phyloP scores from a whole-genome alignment of 73 alveolate species.

The Paramecium tetraurelia region DNA sequence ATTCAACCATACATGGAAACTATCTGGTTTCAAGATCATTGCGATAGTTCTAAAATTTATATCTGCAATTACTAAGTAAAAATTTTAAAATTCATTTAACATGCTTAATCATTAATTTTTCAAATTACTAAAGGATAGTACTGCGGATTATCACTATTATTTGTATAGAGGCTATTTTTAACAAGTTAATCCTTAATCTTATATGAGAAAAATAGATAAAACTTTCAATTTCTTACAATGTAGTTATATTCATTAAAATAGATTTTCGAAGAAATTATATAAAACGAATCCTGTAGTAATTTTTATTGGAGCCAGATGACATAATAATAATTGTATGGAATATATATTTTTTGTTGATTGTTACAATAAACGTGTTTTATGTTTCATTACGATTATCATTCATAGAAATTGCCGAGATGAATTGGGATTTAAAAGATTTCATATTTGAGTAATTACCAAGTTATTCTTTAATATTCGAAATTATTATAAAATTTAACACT shows the following conservation, averaged over 20 bases:
- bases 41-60: not conserved
- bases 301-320: slow-evolving; percentile 27
- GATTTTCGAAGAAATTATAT: not conserved
- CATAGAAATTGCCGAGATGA: not conserved
- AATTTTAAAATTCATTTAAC: not conserved
- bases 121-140: not conserved
- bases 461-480: not conserved
- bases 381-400: not conserved
- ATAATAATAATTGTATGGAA: not conserved
- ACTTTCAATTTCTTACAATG: not conserved
- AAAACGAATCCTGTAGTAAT: not conserved
- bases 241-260: not conserved
- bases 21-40: not conserved
- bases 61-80: not conserved
- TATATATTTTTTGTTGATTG: not conserved
- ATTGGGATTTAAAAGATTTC: not conserved
- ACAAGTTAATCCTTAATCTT: not conserved
- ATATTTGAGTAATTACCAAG: not conserved
- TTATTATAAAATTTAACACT: not conserved
- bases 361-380: not conserved
- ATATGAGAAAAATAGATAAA: not conserved
- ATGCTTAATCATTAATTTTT: not conserved
- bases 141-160: not conserved
- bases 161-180: not conserved
- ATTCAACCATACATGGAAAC: not conserved